Percentiles rank a stretch among this genome's conserved stretches.
These are phyloP conservation scores for Sclerotinia borealis DNA, from an alignment of 2,329 filamentous ascomycete species.

Conservation along the genomic window DNA sequence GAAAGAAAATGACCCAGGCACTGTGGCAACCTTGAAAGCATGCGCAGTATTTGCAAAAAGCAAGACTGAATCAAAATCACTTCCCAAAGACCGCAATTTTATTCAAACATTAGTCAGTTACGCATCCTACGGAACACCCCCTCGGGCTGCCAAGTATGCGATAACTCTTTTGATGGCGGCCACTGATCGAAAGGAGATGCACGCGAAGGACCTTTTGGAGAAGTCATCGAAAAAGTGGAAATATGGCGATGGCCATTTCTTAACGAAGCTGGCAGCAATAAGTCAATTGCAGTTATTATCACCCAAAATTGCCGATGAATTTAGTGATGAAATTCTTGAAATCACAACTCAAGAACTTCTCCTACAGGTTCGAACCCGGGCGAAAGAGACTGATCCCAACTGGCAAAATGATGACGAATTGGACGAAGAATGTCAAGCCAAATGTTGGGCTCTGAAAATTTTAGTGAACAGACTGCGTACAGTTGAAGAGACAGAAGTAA, in stretches of 20 bases:
- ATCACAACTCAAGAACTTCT: conserved; percentile 72
- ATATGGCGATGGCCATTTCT: conserved; percentile 67
- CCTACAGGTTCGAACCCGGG: conserved; percentile 60
- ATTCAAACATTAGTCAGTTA: conserved; percentile 75
- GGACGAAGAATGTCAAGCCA: conserved; percentile 77
- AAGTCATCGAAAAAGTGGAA: conserved; percentile 69
- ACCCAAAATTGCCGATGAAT: conserved; percentile 64
- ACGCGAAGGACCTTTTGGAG: conserved; percentile 74
- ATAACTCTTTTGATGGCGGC: conserved; percentile 77
- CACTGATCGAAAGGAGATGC: conserved; percentile 72
- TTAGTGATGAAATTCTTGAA: conserved; percentile 70
- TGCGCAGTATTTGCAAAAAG: conserved; percentile 87
- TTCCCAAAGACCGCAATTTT: conserved; percentile 77
- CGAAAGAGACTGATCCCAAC: conserved; percentile 48
- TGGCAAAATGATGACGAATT: conserved; percentile 65
- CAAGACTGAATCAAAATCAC: conserved; percentile 68
- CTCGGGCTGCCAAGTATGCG: conserved; percentile 85
- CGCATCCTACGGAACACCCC: conserved; percentile 73
- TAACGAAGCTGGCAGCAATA: conserved; percentile 66
- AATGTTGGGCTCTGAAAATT: conserved; percentile 76
- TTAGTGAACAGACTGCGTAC: conserved; percentile 78
- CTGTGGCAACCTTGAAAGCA: conserved; percentile 89
- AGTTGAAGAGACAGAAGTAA: conserved; percentile 43
- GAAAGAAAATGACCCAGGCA: conserved; percentile 61
- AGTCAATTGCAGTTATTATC: conserved; percentile 72